Percentiles rank a stretch among this genome's conserved stretches.
phyloP scores from a whole-genome alignment of 306 rosid genomes.

The Cucumis cinereus region DNA sequence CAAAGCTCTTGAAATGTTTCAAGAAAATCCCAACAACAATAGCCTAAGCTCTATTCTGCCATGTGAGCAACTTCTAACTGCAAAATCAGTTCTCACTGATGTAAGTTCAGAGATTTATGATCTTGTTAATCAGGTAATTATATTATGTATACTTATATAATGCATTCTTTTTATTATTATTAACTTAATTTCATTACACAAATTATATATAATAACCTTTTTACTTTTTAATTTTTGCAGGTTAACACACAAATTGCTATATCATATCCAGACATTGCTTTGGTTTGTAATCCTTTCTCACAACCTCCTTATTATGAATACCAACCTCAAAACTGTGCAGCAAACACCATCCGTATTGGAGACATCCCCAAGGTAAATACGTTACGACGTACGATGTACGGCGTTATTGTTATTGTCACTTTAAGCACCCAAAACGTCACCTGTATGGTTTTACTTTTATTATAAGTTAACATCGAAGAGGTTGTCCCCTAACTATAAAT shows the following conservation, averaged over 20 bases:
- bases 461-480: neutral
- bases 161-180: neutral
- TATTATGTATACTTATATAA: no score
- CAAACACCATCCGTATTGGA: slow-evolving; percentile 33
- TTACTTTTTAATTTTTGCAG: slow-evolving; percentile 10
- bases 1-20: slow-evolving; percentile 43
- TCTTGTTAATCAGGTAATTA: slow-evolving; percentile 39
- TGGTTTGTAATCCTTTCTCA: slow-evolving; percentile 65
- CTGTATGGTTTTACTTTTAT: neutral
- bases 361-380: slow-evolving; percentile 49
- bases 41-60: slow-evolving; percentile 56
- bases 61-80: slow-evolving; percentile 43
- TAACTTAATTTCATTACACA: neutral
- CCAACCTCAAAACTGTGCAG: slow-evolving; percentile 42
- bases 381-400: neutral
- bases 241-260: slow-evolving; percentile 35
- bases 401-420: neutral
- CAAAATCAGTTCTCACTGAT: slow-evolving; percentile 27
- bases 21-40: slow-evolving; percentile 44
- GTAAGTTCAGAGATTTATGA: slow-evolving; percentile 32
- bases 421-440: neutral
- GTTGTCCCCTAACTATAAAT: no score
- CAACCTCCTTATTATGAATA: slow-evolving; percentile 45
- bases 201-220: no score
- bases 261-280: slow-evolving; percentile 14